phyloP scores from a whole-genome alignment of 2,329 filamentous ascomycete species.

The Mycosphaerelloides madeirae region DNA sequence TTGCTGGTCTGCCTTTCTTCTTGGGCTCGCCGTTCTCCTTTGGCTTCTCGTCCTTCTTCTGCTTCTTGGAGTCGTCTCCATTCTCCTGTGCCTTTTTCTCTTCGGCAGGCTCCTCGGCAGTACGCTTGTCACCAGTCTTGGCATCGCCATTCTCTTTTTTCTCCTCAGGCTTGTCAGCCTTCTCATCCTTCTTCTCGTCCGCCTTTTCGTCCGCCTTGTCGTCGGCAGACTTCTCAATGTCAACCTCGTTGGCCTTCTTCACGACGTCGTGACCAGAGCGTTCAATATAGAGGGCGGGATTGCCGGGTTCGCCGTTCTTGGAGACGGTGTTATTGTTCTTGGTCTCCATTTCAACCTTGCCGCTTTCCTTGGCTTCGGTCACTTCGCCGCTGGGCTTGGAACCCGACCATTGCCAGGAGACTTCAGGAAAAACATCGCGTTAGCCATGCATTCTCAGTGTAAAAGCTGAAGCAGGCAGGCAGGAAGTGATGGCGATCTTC shows the following conservation, averaged over 20 bases:
- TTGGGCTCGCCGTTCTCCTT: slow-evolving; percentile 34
- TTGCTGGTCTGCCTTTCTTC: slow-evolving; percentile 42
- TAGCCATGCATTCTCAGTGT: slow-evolving; percentile 5
- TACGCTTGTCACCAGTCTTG: slow-evolving; percentile 28
- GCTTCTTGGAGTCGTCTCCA: slow-evolving; percentile 25
- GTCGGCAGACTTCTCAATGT: slow-evolving; percentile 48
- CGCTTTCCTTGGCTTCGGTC: slow-evolving; percentile 53
- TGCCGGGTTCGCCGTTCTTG: slow-evolving; percentile 57
- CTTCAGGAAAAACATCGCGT: slow-evolving; percentile 36
- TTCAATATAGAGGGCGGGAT: slow-evolving; percentile 58
- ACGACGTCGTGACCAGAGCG: slow-evolving; percentile 61
- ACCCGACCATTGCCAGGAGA: slow-evolving; percentile 59
- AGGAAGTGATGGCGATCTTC: slow-evolving; percentile 3
- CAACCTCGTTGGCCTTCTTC: slow-evolving; percentile 58
- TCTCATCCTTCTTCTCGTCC: slow-evolving; percentile 21
- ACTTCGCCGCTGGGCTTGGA: slow-evolving; percentile 55
- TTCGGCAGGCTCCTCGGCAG: slow-evolving; percentile 27
- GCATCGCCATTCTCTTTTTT: slow-evolving; percentile 28
- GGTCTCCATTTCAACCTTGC: slow-evolving; percentile 57
- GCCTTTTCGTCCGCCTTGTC: slow-evolving; percentile 31
- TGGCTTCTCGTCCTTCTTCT: slow-evolving; percentile 30
- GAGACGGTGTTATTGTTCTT: slow-evolving; percentile 58
- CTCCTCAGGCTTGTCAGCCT: slow-evolving; percentile 25
- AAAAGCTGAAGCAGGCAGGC: neutral
- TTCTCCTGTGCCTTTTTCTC: slow-evolving; percentile 36